These are phyloP conservation scores for Schizochytrium sp. DNA, from an alignment of 108 stramenopile genomes.

Conservation along the genomic window DNA sequence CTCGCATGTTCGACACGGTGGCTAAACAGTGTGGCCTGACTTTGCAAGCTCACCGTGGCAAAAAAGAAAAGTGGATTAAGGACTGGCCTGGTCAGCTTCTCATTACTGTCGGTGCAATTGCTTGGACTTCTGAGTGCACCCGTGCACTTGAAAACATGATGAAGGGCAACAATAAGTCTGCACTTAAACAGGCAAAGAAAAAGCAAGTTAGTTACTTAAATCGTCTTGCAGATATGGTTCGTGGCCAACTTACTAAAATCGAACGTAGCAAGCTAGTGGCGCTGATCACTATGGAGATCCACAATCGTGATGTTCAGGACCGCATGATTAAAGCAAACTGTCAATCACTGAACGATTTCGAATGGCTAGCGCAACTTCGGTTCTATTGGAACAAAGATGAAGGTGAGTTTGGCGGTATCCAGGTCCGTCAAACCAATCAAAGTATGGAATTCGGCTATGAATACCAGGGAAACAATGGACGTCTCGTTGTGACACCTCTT, in stretches of 20 bases:
- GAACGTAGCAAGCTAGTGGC: conserved; percentile 80
- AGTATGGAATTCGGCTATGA: conserved; percentile 76
- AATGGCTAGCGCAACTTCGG: conserved; percentile 81
- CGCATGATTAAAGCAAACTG: conserved; percentile 78
- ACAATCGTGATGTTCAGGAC: conserved; percentile 82
- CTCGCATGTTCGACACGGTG: conserved; percentile 62
- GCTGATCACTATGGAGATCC: conserved; percentile 84
- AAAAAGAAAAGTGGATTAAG: conserved; percentile 80
- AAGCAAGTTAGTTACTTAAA: conserved; percentile 78
- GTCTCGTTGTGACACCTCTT: conserved; percentile 80
- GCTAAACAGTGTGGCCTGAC: conserved; percentile 59
- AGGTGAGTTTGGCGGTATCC: conserved; percentile 71
- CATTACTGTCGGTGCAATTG: conserved; percentile 79
- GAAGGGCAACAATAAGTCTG: conserved; percentile 71
- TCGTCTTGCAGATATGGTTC: conserved; percentile 78
- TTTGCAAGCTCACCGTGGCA: conserved; percentile 68
- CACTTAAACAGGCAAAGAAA: conserved; percentile 77
- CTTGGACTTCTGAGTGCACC: conserved; percentile 76
- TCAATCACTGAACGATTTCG: conserved; percentile 74
- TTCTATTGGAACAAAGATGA: conserved; percentile 69
- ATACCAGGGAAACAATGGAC: conserved; percentile 83
- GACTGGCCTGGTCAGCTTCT: conserved; percentile 79
- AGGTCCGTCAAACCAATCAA: conserved; percentile 78
- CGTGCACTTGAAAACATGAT: conserved; percentile 67
- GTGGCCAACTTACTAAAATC: conserved; percentile 70